A percentile compares a stretch with the other conserved stretches of the same genome.
Conservation (phyloP, 2,329 filamentous ascomycete genomes). For the Lachnellula cervina region DNA sequence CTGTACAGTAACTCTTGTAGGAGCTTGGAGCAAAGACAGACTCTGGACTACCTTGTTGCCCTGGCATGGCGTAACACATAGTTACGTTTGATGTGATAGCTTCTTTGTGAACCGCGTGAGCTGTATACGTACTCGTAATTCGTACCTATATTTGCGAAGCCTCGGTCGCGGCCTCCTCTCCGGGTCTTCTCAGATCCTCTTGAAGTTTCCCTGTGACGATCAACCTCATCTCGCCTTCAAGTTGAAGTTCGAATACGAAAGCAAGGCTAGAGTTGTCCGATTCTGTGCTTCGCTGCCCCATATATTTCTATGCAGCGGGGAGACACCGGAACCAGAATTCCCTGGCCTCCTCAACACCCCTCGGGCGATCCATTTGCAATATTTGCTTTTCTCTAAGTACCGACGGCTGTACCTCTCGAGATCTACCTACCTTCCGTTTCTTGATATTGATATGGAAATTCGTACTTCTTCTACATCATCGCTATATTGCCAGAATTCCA, state of each 20-base stretch:
- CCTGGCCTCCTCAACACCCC: not conserved
- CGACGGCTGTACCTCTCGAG: not conserved
- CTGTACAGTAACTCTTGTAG: too few relatives aligned
- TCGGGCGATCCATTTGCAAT: not conserved
- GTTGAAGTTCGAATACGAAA: too few relatives aligned
- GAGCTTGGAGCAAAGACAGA: too few relatives aligned
- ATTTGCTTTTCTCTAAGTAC: not conserved
- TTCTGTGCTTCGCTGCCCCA: slow-evolving; percentile 3
- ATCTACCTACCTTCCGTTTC: not conserved
- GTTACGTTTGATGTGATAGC: too few relatives aligned
- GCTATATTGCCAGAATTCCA: not conserved
- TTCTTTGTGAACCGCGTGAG: not conserved
- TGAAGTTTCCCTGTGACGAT: not conserved
- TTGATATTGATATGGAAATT: not conserved
- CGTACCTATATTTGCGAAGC: too few relatives aligned
- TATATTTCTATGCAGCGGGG: slow-evolving; percentile 4
- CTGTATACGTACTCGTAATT: not conserved
- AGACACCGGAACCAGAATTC: slow-evolving; percentile 5
- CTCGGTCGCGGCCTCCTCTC: too few relatives aligned
- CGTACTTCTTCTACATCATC: not conserved
- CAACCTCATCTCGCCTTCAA: not conserved
- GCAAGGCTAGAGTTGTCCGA: not conserved
- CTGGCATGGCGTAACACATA: too few relatives aligned
- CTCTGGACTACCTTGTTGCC: too few relatives aligned
- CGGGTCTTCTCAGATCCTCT: too few relatives aligned